Evolutionary conservation across 768 basidiomycete species (phyloP), one percentile per base, ranked within the genome.

Genomic region (Tylopilus sp.): DNA sequence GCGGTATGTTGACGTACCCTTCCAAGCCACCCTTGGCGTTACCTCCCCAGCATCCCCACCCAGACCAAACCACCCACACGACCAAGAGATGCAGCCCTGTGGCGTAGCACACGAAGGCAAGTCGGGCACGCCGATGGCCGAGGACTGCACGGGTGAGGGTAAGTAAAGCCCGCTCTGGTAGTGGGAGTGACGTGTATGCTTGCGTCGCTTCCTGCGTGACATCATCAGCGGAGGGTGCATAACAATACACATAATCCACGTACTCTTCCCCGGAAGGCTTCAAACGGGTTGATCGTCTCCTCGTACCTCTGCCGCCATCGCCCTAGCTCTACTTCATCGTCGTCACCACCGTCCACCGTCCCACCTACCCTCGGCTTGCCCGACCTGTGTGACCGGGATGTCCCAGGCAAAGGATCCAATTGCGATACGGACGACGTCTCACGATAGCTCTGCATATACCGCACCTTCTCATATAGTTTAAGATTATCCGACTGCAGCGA

Each of bases 211-310:
- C 97, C 95, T 98, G 65, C 40, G 12, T 20, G 1, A 2, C 21
- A n/a, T 18, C 22, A 40, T 56, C 39, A 47, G 15, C 7, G 35
- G n/a, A 7, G 35, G 35, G 7, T 18, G n/a, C 2, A 36, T 36
- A 17, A 17, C 33, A 12, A 31, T 11, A 35, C 33, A 35, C n/a
- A n/a, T 15, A 26, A 51, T 5, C 4, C 6, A 80, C 93, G 58
- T 61, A 97, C 95, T 68, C 93, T 77, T 2, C 95, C 93, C 56
- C 93, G 83, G 78, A 99, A 98, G 7, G 88, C 93, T 69, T 98
- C 95, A 65, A 99, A 99, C 0, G 97, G 95, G 64, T 99, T 98
- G 83, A 98, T 93, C 47, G 91, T 83, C 70, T 97, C 91, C 65
- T 98, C 95, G 63, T 99, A 99, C 66, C 93, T 78, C 56, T 86